A percentile compares a stretch with the other conserved stretches of the same genome.
Evolutionary conservation across 192 early-diverging fungal species (phyloP).

Genomic region (Backusella macrospora): DNA sequence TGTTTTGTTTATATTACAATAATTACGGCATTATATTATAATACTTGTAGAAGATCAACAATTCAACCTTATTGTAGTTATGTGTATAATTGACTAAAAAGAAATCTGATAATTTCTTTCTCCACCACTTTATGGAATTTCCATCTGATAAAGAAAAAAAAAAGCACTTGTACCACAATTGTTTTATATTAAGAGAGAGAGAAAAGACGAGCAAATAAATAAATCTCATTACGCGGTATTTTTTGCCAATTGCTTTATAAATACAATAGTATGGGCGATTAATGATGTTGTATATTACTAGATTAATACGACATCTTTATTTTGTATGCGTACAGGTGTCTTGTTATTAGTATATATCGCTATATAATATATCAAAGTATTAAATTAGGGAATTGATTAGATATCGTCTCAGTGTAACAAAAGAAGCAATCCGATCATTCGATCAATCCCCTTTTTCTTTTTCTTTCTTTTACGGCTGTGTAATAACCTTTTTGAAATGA

Average conservation of each 20-base stretch:
- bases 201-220: too few species aligned
- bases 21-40: not conserved
- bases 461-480: not conserved
- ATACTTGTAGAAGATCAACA: not conserved
- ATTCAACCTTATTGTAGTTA: not conserved
- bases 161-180: not conserved
- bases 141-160: conserved; percentile 4
- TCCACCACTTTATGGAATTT: not conserved
- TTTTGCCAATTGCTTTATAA: too few species aligned
- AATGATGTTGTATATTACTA: too few species aligned
- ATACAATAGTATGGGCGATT: too few species aligned
- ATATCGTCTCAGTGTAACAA: not conserved
- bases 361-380: not conserved
- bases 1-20: too few species aligned
- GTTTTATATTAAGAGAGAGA: not conserved
- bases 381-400: too few species aligned
- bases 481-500: not conserved
- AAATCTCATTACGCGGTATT: too few species aligned
- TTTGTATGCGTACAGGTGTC: not conserved
- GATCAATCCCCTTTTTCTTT: too few species aligned
- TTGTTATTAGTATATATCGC: not conserved
- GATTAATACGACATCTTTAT: too few species aligned
- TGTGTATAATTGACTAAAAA: not conserved
- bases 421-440: conserved; percentile 1
- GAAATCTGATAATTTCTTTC: conserved; percentile 9